Evolutionary conservation across 169 alveolate species (phyloP), one percentile per base, ranked within the genome.

Genomic region (Plasmodium coatneyi): DNA sequence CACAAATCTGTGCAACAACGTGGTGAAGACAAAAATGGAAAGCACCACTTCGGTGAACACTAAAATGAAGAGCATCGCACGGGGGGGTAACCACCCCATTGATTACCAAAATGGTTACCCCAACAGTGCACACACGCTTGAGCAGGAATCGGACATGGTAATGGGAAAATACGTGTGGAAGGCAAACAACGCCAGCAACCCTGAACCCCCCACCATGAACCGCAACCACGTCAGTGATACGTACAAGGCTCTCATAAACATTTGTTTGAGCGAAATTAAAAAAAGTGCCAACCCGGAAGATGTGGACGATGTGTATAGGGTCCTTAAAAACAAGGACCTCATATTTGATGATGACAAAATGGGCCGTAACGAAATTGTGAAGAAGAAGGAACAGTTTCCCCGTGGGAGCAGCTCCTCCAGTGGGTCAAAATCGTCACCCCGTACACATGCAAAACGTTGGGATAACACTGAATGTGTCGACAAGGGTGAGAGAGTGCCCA

Each of bases 221-320:
- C 54, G 54, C 49, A 41, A 25, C 72, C 25, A 79, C 34, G 19
- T 89, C 34, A 89, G 94, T 79, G 94, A 89, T 49, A 78, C 94
- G 5, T 89, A 89, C 71, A 89, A 89, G 71, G 94, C 79, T 30
- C 81, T 89, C 54, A 60, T 89, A 30, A 80, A 89, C 72, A 39
- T 89, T 3, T 89, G 94, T 28, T 16, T 89, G 12, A 79, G 66
- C 9, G 94, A 89, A 89, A 79, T 89, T 32, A 79, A 39, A 16
- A 89, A 78, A 56, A 86, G 66, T 54, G 80, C 70, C 1, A 36
- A 30, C 39, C 22, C 25, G 3, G 36, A 16, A 3, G 39, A 74
- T 28, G 43, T 25, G 39, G 19, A 86, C 14, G 81, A 86, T 28
- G 74, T 83, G 12, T 83, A 70, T 70, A 19, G 70, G 19, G 70